phyloP scores from a whole-genome alignment of 75 land plant genomes.

The Cryptomeria japonica region DNA sequence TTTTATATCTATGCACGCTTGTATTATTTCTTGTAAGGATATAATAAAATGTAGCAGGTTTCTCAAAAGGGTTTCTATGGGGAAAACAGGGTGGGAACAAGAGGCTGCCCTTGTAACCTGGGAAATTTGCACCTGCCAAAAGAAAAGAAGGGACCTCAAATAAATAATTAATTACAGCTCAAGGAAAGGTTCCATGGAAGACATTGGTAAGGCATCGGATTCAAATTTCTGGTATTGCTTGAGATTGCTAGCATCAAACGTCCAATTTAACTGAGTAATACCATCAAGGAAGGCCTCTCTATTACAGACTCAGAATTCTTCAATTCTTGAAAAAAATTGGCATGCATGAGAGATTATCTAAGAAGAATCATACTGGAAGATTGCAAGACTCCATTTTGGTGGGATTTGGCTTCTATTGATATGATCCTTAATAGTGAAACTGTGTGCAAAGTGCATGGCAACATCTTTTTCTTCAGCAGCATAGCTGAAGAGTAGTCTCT shows the following conservation, averaged over 20 bases:
- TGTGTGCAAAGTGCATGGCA: background rate
- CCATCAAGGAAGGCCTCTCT: background rate
- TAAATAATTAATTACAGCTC: background rate
- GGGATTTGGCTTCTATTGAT: background rate
- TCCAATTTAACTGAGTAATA: background rate
- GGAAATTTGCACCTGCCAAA: background rate
- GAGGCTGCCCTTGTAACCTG: background rate
- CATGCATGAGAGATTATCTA: background rate
- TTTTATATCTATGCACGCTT: too few species aligned
- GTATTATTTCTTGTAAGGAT: too few species aligned
- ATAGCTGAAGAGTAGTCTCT: too few species aligned
- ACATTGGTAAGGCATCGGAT: background rate
- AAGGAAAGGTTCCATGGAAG: background rate
- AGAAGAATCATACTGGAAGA: background rate
- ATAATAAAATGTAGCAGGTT: background rate
- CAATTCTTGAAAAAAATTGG: background rate
- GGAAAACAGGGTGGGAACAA: background rate
- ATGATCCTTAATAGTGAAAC: background rate
- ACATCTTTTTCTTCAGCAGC: background rate
- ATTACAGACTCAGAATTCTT: background rate
- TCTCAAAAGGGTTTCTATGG: background rate
- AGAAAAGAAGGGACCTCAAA: too few species aligned
- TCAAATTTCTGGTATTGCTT: background rate
- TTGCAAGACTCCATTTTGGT: background rate
- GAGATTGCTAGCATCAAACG: background rate